Evolutionary conservation across 306 rosid genomes (phyloP), one percentile per base, ranked within the genome.

Genomic region (Inga oerstediana): DNA sequence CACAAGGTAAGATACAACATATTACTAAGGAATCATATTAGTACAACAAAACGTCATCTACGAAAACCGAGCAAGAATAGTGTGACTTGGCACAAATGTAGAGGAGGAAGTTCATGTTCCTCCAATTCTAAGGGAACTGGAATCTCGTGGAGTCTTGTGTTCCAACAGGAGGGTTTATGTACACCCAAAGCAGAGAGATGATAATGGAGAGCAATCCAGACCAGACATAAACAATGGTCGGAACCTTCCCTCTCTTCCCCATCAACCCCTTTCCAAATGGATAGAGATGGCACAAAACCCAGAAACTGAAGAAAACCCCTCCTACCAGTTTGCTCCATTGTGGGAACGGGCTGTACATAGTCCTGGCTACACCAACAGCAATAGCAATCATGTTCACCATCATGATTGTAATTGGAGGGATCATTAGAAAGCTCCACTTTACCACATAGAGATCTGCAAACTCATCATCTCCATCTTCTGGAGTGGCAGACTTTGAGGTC

Each of bases 231-330:
- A 94, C 82, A 3, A 94, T 92, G 56, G 98, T 94, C 11, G 98
- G 98, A 80, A 94, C 92, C 82, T 68, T 90, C 56, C 97, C 97
- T 83, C 91, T 88, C 76, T 89, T 90, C 59, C 98, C 98, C 98
- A 94, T 82, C 79, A 92, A 74, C 24, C 98, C 98, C 73, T 92
- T 92, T 7, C 94, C 95, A 82, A 94, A 92, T 0, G 98, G 98
- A 77, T 88, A 94, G 73, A 94, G 95, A 86, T 94, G 98, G 76
- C 93, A 88, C 39, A 94, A 74, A 2, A 94, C 98, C 98, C 98
- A 94, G 71, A 94, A 92, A 81, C 97, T 91, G 88, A 94, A 92
- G 88, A 92, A 94, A 83, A 94, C 94, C 8, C 98, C 98, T 79
- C 97, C 98, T 8, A 92, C 84, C 2, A 94, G 88, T 77, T 52